Evolutionary conservation across 2,329 filamentous ascomycete genomes (phyloP), one percentile per base, ranked within the genome.

Genomic region (Teratosphaeria destructans): DNA sequence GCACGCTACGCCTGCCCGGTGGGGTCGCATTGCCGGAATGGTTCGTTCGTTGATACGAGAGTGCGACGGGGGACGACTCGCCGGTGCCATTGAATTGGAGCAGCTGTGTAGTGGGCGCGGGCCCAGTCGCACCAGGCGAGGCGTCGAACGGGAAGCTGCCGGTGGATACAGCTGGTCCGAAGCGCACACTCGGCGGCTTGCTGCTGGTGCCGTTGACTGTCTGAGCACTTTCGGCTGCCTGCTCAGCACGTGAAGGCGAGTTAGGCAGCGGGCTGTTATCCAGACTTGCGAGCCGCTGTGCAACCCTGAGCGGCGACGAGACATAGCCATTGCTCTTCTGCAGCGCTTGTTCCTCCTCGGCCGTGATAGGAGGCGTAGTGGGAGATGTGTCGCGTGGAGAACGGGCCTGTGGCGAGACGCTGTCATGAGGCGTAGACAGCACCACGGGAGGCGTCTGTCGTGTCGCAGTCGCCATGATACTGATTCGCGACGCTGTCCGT

Each of bases 1-100:
- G 67, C 32, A 70, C 67, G 58, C 68, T 70, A 57, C 67, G 62
- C 53, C 64, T 54, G 5, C 62, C 56, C 26, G 67, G 60, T 16
- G 68, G 67, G 12, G 68, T 69, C 19, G 55, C 59, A 23, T 62
- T 57, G 14, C 61, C 64, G 8, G 54, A 56, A 27, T 23, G 54
- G n/a, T 61, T 57, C 27, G 39, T 59, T 54, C 61, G 62, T 55
- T 29, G 27, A 37, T 56, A 23, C 14, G 52, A 19, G 27, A 39
- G 32, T 5, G 39, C 19, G 4, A 32, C 10, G 12, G 59, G 59
- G 6, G 55, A 52, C 0, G 54, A 43, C 11, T 60, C 56, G 14
- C 29, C 37, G 29, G 34, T 49, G 34, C 52, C 49, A 27, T 57
- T 52, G 6, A 23, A 47, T 23, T 32, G 37, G 5, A 52, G 27